A percentile compares a stretch with the other conserved stretches of the same genome.
Conservation (phyloP, 2,329 filamentous ascomycete genomes). For the Shiraia sp. region DNA sequence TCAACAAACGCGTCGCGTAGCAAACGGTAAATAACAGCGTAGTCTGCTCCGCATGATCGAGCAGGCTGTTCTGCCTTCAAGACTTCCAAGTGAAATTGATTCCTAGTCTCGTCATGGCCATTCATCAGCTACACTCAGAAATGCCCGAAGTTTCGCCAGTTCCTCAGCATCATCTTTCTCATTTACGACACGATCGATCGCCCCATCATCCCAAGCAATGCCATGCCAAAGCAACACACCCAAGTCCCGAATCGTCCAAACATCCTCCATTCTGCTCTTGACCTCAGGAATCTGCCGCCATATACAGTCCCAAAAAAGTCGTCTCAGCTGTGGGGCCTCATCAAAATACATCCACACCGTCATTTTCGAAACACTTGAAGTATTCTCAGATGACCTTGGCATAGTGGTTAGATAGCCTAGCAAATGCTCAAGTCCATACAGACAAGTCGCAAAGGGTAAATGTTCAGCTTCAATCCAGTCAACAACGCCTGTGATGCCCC, state of each 20-base stretch:
- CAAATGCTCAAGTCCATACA: slow-evolving; percentile 65
- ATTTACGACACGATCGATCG: slow-evolving; percentile 61
- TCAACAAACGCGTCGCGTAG: slow-evolving; percentile 3
- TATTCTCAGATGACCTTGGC: neutral
- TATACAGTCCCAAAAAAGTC: slow-evolving; percentile 56
- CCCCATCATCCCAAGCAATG: slow-evolving; percentile 65
- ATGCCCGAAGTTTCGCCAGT: slow-evolving; percentile 55
- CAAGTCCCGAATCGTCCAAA: slow-evolving; percentile 54
- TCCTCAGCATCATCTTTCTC: slow-evolving; percentile 57
- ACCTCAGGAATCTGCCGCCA: slow-evolving; percentile 43
- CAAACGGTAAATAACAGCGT: too few species aligned
- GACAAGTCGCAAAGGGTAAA: slow-evolving; percentile 61
- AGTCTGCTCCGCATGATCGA: too few species aligned
- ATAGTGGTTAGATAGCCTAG: slow-evolving; percentile 52
- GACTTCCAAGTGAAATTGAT: too few species aligned
- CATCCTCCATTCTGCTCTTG: slow-evolving; percentile 34
- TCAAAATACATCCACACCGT: slow-evolving; percentile 48
- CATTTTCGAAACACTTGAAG: neutral
- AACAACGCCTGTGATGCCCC: slow-evolving; percentile 57
- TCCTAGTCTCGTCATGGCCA: too few species aligned
- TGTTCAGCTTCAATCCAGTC: slow-evolving; percentile 69
- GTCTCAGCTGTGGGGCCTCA: slow-evolving; percentile 50
- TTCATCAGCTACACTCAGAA: slow-evolving; percentile 22
- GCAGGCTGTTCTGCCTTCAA: too few species aligned
- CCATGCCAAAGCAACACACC: slow-evolving; percentile 67